Evolutionary conservation across 306 rosid species (phyloP).

Genomic region (Prinsepia uniflora): DNA sequence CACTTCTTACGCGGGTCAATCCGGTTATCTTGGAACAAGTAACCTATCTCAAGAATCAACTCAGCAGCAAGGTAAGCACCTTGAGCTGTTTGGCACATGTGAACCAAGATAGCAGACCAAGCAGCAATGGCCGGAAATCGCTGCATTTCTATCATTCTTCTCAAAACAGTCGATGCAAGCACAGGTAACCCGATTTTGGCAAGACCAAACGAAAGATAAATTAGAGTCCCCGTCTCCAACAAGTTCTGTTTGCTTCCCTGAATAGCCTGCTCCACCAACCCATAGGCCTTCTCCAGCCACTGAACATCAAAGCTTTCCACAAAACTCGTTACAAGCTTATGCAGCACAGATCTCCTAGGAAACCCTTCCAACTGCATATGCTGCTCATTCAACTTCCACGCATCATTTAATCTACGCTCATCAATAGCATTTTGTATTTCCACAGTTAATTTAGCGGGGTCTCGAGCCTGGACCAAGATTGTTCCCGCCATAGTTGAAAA

Average conservation of each 20-base stretch:
- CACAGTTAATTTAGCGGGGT: conserved; percentile 51
- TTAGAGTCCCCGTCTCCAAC: conserved; percentile 62
- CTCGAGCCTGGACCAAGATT: conserved; percentile 74
- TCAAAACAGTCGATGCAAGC: conserved; percentile 63
- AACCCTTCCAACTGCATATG: conserved; percentile 78
- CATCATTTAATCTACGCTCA: conserved; percentile 46
- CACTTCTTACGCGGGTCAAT: conserved; percentile 77
- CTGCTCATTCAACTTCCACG: conserved; percentile 72
- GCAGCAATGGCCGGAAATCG: conserved; percentile 64
- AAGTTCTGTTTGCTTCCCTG: conserved; percentile 53
- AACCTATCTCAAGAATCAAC: conserved; percentile 77
- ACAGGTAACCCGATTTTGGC: conserved; percentile 58
- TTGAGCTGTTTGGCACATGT: conserved; percentile 65
- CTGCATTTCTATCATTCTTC: conserved; percentile 64
- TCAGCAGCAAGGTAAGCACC: conserved; percentile 86
- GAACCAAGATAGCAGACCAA: conserved; percentile 76
- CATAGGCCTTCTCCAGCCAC: conserved; percentile 71
- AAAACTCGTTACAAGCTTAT: conserved; percentile 46
- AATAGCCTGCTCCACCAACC: conserved; percentile 55
- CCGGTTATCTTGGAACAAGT: conserved; percentile 74
- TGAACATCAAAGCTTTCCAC: conserved; percentile 51
- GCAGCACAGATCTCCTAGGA: conserved; percentile 70
- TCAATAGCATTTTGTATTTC: conserved; percentile 57
- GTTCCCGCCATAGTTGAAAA: conserved; percentile 47
- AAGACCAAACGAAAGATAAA: conserved; percentile 71